These are phyloP conservation scores for Diaporthe australafricana DNA, from an alignment of 2,329 filamentous ascomycete species.

Conservation along the genomic window DNA sequence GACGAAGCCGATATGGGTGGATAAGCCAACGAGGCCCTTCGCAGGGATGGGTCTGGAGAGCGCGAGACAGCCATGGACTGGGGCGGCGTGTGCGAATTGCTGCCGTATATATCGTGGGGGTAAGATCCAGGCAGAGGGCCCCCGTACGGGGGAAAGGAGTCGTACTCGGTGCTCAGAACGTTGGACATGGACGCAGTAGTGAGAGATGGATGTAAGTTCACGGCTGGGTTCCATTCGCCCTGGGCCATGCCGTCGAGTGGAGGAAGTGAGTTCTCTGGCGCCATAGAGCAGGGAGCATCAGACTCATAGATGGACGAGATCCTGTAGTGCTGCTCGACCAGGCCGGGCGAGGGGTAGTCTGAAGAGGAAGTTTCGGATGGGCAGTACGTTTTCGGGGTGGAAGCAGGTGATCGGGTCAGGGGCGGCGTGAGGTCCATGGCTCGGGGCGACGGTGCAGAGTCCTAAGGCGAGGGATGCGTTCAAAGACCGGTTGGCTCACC, in stretches of 20 bases:
- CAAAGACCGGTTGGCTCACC: not conserved
- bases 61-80: slow-evolving; percentile 42
- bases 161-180: slow-evolving; percentile 62
- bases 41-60: slow-evolving; percentile 45
- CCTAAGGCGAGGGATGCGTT: not conserved
- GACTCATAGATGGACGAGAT: slow-evolving; percentile 54
- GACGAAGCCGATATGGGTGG: slow-evolving; percentile 40
- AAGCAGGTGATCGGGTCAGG: slow-evolving; percentile 57
- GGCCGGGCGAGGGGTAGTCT: slow-evolving; percentile 59
- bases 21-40: slow-evolving; percentile 49
- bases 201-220: slow-evolving; percentile 53
- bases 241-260: slow-evolving; percentile 55
- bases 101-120: slow-evolving; percentile 58
- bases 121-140: slow-evolving; percentile 48
- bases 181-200: slow-evolving; percentile 56
- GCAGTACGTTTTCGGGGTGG: slow-evolving; percentile 58
- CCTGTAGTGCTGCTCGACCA: slow-evolving; percentile 56
- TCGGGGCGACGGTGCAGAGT: not conserved
- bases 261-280: slow-evolving; percentile 48
- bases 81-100: slow-evolving; percentile 40
- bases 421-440: slow-evolving; percentile 64
- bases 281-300: slow-evolving; percentile 53
- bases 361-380: slow-evolving; percentile 54
- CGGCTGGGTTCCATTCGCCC: slow-evolving; percentile 56
- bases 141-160: slow-evolving; percentile 62